Percentiles rank a stretch among this genome's conserved stretches.
Conservation (phyloP, 2,329 filamentous ascomycete genomes). For the Setomelanomma holmii region DNA sequence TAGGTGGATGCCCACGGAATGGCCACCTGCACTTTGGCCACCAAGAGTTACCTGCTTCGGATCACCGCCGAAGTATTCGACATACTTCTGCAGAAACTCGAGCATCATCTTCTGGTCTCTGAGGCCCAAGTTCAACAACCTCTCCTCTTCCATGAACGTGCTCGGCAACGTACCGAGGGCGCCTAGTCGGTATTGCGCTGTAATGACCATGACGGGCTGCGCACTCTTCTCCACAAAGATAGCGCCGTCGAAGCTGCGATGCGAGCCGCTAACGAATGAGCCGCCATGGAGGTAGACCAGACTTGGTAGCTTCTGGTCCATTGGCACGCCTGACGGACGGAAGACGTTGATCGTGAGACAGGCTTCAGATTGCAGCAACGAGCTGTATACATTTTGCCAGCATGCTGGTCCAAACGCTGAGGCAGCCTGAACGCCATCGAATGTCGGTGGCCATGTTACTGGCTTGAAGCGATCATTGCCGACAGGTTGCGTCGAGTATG, state of each 20-base stretch:
- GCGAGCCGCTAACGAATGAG: conserved; percentile 39
- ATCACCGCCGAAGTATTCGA: conserved; percentile 49
- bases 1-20: conserved; percentile 45
- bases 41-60: conserved; percentile 49
- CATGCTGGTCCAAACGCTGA: conserved; percentile 53
- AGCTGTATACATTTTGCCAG: conserved; percentile 51
- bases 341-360: conserved; percentile 45
- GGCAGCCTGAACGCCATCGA: conserved; percentile 51
- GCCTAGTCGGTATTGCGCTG: conserved; percentile 44
- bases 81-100: conserved; percentile 52
- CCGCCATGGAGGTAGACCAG: conserved; percentile 43
- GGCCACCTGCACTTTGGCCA: conserved; percentile 51
- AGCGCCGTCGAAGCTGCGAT: conserved; percentile 43
- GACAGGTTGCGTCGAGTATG: conserved; percentile 54
- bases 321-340: conserved; percentile 34
- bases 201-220: conserved; percentile 43
- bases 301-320: conserved; percentile 38
- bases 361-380: conserved; percentile 38
- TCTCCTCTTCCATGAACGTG: conserved; percentile 43
- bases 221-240: conserved; percentile 41
- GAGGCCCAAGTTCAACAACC: conserved; percentile 43
- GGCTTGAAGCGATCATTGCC: conserved; percentile 52
- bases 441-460: conserved; percentile 50
- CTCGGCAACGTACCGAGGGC: conserved; percentile 44
- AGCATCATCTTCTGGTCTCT: conserved; percentile 39